Evolutionary conservation across 192 early-diverging fungal genomes (phyloP).

Genomic region (Dissophora ornata): DNA sequence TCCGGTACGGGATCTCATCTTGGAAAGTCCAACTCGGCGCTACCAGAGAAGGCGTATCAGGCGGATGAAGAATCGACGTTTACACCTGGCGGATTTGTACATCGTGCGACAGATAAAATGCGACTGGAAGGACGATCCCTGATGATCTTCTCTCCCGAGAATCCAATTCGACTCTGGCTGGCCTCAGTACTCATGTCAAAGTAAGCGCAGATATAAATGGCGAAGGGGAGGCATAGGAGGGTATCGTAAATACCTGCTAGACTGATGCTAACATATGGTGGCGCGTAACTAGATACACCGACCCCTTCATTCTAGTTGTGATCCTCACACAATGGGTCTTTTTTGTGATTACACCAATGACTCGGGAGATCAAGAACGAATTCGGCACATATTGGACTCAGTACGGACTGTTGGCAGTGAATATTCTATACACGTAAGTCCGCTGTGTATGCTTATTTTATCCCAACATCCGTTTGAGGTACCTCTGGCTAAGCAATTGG

Average conservation of each 20-base stretch:
- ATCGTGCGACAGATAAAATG: constrained; percentile 40
- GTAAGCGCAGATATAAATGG: constrained; percentile 27
- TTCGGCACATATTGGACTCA: constrained; percentile 59
- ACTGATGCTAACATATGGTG: background rate
- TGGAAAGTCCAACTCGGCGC: constrained; percentile 22
- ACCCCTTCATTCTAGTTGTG: constrained; percentile 53
- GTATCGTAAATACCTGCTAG: no score
- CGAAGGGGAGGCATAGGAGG: no score
- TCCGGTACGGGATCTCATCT: constrained; percentile 31
- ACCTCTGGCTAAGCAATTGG: no score
- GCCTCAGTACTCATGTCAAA: constrained; percentile 55
- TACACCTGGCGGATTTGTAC: constrained; percentile 39
- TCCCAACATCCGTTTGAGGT: no score
- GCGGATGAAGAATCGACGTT: constrained; percentile 35
- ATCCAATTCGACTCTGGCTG: constrained; percentile 36
- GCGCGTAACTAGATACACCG: constrained; percentile 37
- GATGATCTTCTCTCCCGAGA: constrained; percentile 42
- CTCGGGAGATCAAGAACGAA: constrained; percentile 35
- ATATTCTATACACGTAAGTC: constrained; percentile 57
- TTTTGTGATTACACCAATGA: constrained; percentile 55
- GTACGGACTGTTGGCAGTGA: constrained; percentile 53
- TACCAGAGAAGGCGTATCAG: constrained; percentile 21
- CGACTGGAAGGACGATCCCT: constrained; percentile 56
- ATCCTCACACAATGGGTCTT: constrained; percentile 60
- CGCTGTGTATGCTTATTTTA: background rate